phyloP scores from a whole-genome alignment of 208 protist species.

The Crithidia fasciculata region DNA sequence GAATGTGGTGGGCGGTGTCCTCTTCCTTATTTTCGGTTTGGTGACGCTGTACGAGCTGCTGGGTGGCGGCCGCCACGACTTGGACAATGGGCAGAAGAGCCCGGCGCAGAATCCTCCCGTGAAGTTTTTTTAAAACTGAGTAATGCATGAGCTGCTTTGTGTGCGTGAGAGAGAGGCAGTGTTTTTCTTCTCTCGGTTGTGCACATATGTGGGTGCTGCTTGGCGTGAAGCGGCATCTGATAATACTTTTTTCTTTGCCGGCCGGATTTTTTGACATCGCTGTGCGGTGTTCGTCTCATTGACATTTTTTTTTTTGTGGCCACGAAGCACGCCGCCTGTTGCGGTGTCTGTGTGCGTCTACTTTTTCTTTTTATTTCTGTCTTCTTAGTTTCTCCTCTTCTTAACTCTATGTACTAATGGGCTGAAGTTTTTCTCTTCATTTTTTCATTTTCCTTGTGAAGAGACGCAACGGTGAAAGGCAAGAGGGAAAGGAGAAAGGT shows the following conservation, averaged over 20 bases:
- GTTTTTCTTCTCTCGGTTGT: constrained; percentile 25
- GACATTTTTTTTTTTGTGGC: constrained; percentile 5
- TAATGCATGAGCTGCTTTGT: neutral
- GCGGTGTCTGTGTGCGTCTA: neutral
- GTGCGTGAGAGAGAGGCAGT: neutral
- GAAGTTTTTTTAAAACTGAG: constrained; percentile 4
- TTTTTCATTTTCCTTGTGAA: neutral
- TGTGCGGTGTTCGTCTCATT: too few relatives aligned
- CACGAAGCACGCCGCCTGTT: too few relatives aligned
- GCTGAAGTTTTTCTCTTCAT: neutral
- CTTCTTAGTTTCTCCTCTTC: neutral
- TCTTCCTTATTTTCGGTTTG: constrained; percentile 85
- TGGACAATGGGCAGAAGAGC: constrained; percentile 24
- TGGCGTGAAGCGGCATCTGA: too few relatives aligned
- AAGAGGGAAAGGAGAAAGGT: neutral
- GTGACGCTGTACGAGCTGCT: constrained; percentile 69
- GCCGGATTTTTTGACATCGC: too few relatives aligned
- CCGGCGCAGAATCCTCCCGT: neutral
- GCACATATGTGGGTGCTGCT: constrained; percentile 5
- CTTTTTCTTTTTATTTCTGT: neutral
- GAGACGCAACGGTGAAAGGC: too few relatives aligned
- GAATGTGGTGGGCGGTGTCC: constrained; percentile 76
- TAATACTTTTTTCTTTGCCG: neutral
- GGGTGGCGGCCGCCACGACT: constrained; percentile 35
- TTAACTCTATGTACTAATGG: neutral